A percentile compares a stretch with the other conserved stretches of the same genome.
These are phyloP conservation scores for Penicillium italicum DNA, from an alignment of 2,329 filamentous ascomycete genomes.

Conservation along the genomic window DNA sequence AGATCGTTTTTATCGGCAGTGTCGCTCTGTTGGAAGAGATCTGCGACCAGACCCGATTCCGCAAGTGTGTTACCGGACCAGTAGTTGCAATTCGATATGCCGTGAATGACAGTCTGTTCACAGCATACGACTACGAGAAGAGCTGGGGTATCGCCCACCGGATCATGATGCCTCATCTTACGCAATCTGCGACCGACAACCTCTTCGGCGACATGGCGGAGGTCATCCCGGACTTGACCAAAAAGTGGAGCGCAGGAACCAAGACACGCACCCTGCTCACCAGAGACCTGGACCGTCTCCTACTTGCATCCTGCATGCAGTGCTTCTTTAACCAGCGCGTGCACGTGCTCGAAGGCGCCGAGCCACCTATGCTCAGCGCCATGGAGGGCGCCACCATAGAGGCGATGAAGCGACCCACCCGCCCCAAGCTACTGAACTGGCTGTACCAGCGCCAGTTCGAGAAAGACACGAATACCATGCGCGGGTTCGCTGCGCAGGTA, in stretches of 20 bases:
- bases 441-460: conserved; percentile 54
- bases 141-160: conserved; percentile 63
- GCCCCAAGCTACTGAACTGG: conserved; percentile 51
- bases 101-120: conserved; percentile 66
- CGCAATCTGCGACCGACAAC: conserved; percentile 37
- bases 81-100: conserved; percentile 58
- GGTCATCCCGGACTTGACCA: conserved; percentile 47
- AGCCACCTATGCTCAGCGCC: conserved; percentile 49
- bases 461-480: conserved; percentile 51
- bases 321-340: conserved; percentile 51
- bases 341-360: conserved; percentile 44
- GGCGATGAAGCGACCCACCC: conserved; percentile 53
- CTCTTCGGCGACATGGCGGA: conserved; percentile 49
- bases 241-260: conserved; percentile 45
- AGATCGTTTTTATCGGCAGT: conserved; percentile 51
- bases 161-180: conserved; percentile 44
- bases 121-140: conserved; percentile 46
- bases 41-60: conserved; percentile 64
- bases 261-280: conserved; percentile 42
- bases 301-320: conserved; percentile 49
- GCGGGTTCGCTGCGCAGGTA: conserved; percentile 52
- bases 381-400: conserved; percentile 57
- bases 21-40: conserved; percentile 59
- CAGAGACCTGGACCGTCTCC: conserved; percentile 51
- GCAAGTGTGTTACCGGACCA: conserved; percentile 49